Base-by-base conservation (phyloP, 192 early-diverging fungal species). In the Spizellomyces sp. region DNA sequence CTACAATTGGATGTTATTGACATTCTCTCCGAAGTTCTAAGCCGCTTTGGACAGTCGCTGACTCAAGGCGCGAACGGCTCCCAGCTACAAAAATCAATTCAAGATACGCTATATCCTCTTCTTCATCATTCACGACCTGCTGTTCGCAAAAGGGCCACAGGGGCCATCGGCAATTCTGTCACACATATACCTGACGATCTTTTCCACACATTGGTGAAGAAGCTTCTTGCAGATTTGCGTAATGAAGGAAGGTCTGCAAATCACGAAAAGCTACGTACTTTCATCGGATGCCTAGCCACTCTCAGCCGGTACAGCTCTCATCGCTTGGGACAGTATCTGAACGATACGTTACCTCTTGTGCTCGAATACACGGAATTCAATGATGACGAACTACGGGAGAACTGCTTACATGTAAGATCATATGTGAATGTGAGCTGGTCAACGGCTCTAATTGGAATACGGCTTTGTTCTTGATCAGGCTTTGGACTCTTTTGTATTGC, bases 371-470 rank as follows among this genome's bases (percentile, higher is more conserved):
- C 83, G 21, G 67, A 79, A 10, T 69, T 84, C 22, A 87, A 91
- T 44, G 89, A 94, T 63, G 91, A 95, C 73, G 94, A 95, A 67
- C 74, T 94, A 58, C 85, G 92, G 8, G 94, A 95, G 73, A 85
- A 86, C 43, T 92, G 91, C 67, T 79, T 95, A 43, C 91, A 94
- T 68, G 27, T 36, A 36, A 36, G 27, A 36, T 36, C 27, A 0
- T 36, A 36, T 36, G 3, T 36, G 27, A 36, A 36, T 36, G 27
- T 36, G 27, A 0, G 27, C 27, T 36, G 75, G 60, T 46, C 45
- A 41, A n/a, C 55, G 36, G 21, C 52, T 46, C n/a, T 15, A 15
- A 47, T 73, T 52, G 10, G 48, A 48, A 22, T 79, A 45, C 46
- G 5, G 46, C 48, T 10, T 41, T 55, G 43, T 5, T n/a, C 1